Evolutionary conservation across 352 stramenopile genomes (phyloP).

Genomic region (Blastocystis sp.): DNA sequence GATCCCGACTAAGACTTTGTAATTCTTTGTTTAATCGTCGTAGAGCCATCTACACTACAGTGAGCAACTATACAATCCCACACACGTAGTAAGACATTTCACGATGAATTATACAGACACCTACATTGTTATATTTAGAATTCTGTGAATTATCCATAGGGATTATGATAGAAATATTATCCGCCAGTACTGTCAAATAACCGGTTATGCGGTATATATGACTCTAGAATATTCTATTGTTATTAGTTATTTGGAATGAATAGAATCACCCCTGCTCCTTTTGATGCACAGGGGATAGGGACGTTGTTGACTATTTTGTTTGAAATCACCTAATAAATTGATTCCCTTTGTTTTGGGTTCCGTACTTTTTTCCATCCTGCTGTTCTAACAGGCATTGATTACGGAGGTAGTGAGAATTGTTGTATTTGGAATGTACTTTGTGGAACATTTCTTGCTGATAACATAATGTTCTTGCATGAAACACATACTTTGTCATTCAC

Average conservation of each 20-base stretch:
- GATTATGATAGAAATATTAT: not conserved
- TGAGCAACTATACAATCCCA: not conserved
- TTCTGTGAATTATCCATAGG: not conserved
- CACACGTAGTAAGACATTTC: not conserved
- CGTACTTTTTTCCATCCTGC: no score
- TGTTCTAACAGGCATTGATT: no score
- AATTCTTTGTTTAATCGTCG: slow-evolving; percentile 92
- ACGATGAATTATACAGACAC: not conserved
- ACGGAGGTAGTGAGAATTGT: no score
- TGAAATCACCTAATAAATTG: no score
- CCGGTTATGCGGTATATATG: not conserved
- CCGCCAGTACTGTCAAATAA: not conserved
- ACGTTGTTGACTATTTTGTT: no score
- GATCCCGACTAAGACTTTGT: slow-evolving; percentile 83
- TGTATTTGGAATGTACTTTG: no score
- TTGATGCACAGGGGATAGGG: no score
- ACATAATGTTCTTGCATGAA: not conserved
- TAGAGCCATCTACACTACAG: slow-evolving; percentile 72
- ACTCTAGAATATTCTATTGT: not conserved
- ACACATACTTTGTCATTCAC: not conserved
- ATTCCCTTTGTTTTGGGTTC: no score
- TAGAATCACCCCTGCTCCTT: no score
- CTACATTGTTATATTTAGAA: not conserved
- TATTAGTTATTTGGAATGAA: not conserved
- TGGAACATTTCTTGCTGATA: no score